Conservation (phyloP, 768 basidiomycete species). For the Suillus spraguei region DNA sequence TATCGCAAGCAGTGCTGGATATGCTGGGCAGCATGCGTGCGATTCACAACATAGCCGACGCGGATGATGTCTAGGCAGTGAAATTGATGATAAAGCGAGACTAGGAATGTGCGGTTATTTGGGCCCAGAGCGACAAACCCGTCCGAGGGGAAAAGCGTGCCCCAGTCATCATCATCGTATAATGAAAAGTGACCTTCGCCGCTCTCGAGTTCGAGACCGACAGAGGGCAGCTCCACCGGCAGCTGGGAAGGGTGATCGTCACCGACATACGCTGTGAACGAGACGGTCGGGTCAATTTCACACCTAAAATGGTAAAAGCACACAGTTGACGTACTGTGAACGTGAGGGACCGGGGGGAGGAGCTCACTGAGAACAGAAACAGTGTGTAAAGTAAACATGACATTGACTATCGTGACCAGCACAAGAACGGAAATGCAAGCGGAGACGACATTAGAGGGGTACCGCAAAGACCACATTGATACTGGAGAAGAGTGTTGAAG, state of each 20-base stretch:
- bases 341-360: conserved; percentile 18
- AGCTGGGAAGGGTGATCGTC: conserved; percentile 35
- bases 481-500: background rate
- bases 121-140: conserved; percentile 39
- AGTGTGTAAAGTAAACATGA: conserved; percentile 21
- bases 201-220: conserved; percentile 28
- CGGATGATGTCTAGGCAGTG: conserved; percentile 47
- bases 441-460: conserved; percentile 5
- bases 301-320: conserved; percentile 4
- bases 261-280: conserved; percentile 29
- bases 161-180: conserved; percentile 39
- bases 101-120: conserved; percentile 34
- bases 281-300: background rate
- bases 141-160: conserved; percentile 33
- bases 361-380: conserved; percentile 18
- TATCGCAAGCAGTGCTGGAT: conserved; percentile 42
- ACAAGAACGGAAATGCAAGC: conserved; percentile 24
- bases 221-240: conserved; percentile 30
- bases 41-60: conserved; percentile 27
- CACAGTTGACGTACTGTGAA: conserved; percentile 25
- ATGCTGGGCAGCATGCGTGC: conserved; percentile 30
- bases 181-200: conserved; percentile 33
- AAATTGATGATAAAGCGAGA: conserved; percentile 49
- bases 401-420: conserved; percentile 26
- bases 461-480: conserved; percentile 2